Percentiles rank a stretch among this genome's conserved stretches.
phyloP scores from a whole-genome alignment of 2,329 filamentous ascomycete genomes.

The Chaetomiaceae sp. region DNA sequence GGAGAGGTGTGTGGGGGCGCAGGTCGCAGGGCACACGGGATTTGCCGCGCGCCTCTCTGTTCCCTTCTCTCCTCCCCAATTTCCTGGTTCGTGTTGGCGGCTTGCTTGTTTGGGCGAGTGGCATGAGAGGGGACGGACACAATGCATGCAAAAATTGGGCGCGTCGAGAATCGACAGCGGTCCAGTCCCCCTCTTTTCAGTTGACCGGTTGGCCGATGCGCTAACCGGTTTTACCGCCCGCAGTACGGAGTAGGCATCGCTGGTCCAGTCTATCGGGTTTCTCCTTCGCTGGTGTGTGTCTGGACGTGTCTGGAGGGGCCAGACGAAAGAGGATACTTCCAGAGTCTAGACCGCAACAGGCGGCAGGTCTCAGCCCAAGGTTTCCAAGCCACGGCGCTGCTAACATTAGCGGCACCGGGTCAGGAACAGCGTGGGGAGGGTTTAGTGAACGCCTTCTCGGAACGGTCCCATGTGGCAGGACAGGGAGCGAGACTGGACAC shows the following conservation, averaged over 20 bases:
- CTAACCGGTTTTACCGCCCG: neutral
- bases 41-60: slow-evolving; percentile 3
- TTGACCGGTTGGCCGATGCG: neutral
- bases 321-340: too few relatives aligned
- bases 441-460: too few relatives aligned
- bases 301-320: too few relatives aligned
- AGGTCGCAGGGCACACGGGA: neutral
- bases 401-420: neutral
- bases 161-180: neutral
- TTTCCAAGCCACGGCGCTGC: neutral
- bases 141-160: neutral
- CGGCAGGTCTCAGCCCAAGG: neutral
- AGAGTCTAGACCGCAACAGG: too few relatives aligned
- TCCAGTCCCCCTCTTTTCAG: too few relatives aligned
- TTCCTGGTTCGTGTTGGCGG: too few relatives aligned
- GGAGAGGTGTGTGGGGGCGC: too few relatives aligned
- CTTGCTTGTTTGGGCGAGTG: neutral
- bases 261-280: neutral
- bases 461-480: slow-evolving; percentile 2
- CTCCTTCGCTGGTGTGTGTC: neutral
- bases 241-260: neutral
- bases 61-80: neutral
- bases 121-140: too few relatives aligned
- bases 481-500: neutral
- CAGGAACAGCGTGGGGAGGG: too few relatives aligned